Evolutionary conservation across 2,329 filamentous ascomycete genomes (phyloP).

Genomic region (Fusarium nematophilum): DNA sequence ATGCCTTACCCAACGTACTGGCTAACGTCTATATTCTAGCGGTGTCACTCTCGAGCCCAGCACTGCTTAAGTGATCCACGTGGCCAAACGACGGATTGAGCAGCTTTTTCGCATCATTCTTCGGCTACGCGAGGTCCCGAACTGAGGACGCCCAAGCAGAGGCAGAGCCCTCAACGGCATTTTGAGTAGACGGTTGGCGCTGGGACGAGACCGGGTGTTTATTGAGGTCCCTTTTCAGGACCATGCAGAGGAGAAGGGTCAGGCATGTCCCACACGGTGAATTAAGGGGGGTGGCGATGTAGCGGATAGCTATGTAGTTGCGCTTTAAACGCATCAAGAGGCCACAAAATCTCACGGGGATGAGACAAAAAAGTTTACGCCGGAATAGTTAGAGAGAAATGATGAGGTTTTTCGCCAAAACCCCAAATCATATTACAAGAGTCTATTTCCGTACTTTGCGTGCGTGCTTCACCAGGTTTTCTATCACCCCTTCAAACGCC

Average conservation of each 20-base stretch:
- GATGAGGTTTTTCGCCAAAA: slow-evolving; percentile 34
- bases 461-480: slow-evolving; percentile 93
- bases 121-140: slow-evolving; percentile 34
- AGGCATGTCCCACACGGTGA: slow-evolving; percentile 18
- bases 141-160: slow-evolving; percentile 34
- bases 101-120: slow-evolving; percentile 38
- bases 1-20: background rate
- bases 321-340: slow-evolving; percentile 43
- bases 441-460: slow-evolving; percentile 81
- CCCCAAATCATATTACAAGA: slow-evolving; percentile 25
- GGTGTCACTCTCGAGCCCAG: slow-evolving; percentile 66
- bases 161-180: slow-evolving; percentile 36
- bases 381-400: slow-evolving; percentile 34
- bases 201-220: slow-evolving; percentile 43
- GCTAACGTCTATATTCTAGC: slow-evolving; percentile 49
- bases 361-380: slow-evolving; percentile 36
- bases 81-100: slow-evolving; percentile 30
- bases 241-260: slow-evolving; percentile 23
- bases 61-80: slow-evolving; percentile 51
- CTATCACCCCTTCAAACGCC: slow-evolving; percentile 95
- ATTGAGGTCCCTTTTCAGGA: slow-evolving; percentile 37
- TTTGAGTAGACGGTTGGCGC: slow-evolving; percentile 45
- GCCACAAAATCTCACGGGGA: slow-evolving; percentile 35
- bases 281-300: slow-evolving; percentile 21
- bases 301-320: slow-evolving; percentile 37